Conservation (phyloP, 169 alveolate species). For the Besnoitia besnoiti region DNA sequence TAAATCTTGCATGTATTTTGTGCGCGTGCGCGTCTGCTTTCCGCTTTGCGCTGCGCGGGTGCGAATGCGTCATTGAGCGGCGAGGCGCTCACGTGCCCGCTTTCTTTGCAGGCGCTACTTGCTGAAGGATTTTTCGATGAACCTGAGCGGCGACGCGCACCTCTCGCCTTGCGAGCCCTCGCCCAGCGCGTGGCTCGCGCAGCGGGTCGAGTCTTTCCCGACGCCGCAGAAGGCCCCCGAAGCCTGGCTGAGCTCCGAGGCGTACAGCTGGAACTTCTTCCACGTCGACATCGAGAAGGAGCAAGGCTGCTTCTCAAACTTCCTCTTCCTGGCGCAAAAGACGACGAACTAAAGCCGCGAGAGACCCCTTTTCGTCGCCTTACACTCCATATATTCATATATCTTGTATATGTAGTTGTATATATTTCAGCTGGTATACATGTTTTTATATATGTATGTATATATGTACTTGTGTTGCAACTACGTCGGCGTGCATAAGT, state of each 20-base stretch:
- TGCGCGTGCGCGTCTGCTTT: too few species aligned
- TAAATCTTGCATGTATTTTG: too few species aligned
- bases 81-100: background rate
- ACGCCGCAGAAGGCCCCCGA: background rate
- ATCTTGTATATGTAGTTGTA: background rate
- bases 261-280: slow-evolving; percentile 9
- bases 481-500: background rate
- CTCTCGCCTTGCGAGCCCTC: background rate
- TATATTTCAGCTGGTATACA: background rate
- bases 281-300: background rate
- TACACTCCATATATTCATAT: background rate
- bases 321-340: background rate
- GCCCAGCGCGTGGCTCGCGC: background rate
- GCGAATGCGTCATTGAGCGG: background rate
- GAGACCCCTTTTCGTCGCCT: background rate
- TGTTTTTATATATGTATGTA: background rate
- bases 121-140: background rate
- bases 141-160: background rate
- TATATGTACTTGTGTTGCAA: background rate
- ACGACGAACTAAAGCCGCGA: background rate
- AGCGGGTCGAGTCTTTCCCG: background rate
- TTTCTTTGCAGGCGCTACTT: background rate
- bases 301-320: background rate
- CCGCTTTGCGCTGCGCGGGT: too few species aligned
- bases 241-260: background rate